These are phyloP conservation scores for Aspergillus hortae DNA, from an alignment of 2,329 filamentous ascomycete genomes.

Conservation along the genomic window DNA sequence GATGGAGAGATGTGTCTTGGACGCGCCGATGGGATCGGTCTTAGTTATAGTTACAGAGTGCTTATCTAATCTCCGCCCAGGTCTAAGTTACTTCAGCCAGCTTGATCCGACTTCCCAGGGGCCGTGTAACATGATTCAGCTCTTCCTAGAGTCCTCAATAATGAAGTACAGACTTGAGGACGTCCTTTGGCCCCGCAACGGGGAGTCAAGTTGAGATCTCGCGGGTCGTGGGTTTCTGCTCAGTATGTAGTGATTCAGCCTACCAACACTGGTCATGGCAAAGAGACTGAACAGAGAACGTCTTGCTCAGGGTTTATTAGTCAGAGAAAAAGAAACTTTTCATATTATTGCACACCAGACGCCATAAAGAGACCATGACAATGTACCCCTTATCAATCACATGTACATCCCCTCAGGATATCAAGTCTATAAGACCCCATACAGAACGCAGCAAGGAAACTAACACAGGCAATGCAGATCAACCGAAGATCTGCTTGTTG, in stretches of 20 bases:
- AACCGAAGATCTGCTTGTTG: constrained; percentile 61
- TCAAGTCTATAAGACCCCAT: constrained; percentile 25
- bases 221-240: no score
- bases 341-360: constrained; percentile 26
- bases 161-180: no score
- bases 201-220: no score
- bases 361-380: constrained; percentile 29
- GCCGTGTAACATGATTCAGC: no score
- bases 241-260: no score
- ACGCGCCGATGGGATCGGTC: not conserved
- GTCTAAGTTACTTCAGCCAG: no score
- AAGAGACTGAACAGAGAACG: no score
- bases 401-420: constrained; percentile 35
- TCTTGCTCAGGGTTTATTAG: not conserved
- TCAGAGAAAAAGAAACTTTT: constrained; percentile 10
- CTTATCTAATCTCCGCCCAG: constrained; percentile 19
- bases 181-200: no score
- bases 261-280: no score
- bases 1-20: constrained; percentile 6
- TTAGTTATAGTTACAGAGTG: constrained; percentile 5
- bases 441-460: constrained; percentile 17
- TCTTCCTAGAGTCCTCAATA: no score
- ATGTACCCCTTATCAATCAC: constrained; percentile 28
- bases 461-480: constrained; percentile 48
- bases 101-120: no score